Percentiles rank a stretch among this genome's conserved stretches.
These are phyloP conservation scores for Senna tora DNA, from an alignment of 306 rosid species.

Conservation along the genomic window DNA sequence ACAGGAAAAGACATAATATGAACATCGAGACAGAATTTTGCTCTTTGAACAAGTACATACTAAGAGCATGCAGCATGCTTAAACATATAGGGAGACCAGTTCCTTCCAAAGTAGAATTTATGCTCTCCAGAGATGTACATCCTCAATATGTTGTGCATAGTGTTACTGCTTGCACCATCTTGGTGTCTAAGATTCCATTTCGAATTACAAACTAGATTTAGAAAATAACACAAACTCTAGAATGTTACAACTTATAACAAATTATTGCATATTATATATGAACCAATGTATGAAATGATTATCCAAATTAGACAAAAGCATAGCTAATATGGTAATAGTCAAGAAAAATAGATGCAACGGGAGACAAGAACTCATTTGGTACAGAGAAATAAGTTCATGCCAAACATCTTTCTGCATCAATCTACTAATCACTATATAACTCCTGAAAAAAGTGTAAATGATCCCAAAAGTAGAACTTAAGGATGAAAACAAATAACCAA, in stretches of 20 bases:
- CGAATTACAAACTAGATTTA: not conserved
- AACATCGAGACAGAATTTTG: conserved; percentile 10
- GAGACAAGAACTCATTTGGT: not conserved
- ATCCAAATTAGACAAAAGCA: not conserved
- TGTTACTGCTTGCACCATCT: conserved; percentile 12
- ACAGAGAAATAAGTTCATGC: not conserved
- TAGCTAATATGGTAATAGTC: not conserved
- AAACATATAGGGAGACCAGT: not conserved
- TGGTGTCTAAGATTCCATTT: conserved; percentile 1
- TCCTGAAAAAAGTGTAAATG: not conserved
- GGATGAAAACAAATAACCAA: not conserved
- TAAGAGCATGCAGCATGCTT: not conserved
- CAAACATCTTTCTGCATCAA: not conserved
- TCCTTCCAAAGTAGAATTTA: not conserved
- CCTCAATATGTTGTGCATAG: not conserved
- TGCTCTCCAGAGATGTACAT: not conserved
- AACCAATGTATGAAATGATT: not conserved
- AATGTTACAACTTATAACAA: not conserved
- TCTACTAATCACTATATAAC: not conserved
- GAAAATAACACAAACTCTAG: not conserved
- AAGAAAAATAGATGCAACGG: not conserved
- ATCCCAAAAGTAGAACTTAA: not conserved
- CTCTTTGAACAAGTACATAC: not conserved
- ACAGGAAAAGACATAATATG: not conserved
- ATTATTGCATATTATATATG: not conserved